Evolutionary conservation across 352 stramenopile genomes (phyloP), one percentile per base, ranked within the genome.

Genomic region (Thalassiosira pacifica): DNA sequence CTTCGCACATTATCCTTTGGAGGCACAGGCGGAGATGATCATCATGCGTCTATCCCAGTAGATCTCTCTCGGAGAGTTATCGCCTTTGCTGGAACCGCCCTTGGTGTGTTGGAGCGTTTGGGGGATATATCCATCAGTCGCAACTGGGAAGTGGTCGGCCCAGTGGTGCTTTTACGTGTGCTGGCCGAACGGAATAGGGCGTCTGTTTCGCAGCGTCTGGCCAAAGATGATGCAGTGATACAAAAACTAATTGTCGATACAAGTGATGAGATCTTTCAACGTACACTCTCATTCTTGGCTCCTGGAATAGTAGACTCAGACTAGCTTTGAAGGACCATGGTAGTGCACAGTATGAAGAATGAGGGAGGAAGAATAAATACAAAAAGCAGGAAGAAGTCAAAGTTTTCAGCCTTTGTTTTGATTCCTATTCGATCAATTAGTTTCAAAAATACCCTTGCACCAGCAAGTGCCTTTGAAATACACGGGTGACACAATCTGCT

Each of bases 1-100:
- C 27, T 22, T 16, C 57, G 57, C 24, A 66, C 57, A 34, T 22
- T 66, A 34, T 66, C 57, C n/a, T 37, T 66, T 66, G 57, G 26
- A 32, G 57, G 57, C 8, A 66, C 19, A 3, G 57, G 57, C n/a
- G 57, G 57, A 66, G 11, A 3, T 19, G 24, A 16, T 66, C 22
- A 66, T 19, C n/a, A 27, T 40, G 32, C 16, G 57, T 18, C 16
- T 66, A 32, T 66, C n/a, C 57, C 57, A 9, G 57, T 66, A 0
- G 57, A 66, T 32, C 19, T 34, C 8, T 37, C 57, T 13, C 31
- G 40, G 59, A 16, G 26, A 67, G 26, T 67, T n/a, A 32, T 67
- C 0, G 59, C 59, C 31, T 45, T 67, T 45, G 59, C 40, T 42
- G 59, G 59, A 9, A 24, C 59, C 3, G 32, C 34, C 18, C 6